These are phyloP conservation scores for Cordia subcordata DNA, from an alignment of 257 asterid species.

Conservation along the genomic window DNA sequence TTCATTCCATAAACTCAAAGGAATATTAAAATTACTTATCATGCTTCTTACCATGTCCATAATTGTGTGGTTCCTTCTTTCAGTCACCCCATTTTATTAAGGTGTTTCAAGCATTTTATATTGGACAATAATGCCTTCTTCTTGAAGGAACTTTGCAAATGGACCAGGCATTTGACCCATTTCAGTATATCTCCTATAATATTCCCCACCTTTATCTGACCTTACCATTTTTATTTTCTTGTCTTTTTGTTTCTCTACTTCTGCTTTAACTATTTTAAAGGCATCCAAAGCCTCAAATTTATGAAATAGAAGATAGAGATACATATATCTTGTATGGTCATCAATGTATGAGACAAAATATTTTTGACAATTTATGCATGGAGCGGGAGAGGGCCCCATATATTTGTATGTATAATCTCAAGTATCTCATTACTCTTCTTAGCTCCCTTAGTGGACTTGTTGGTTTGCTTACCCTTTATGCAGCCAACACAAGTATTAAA, in stretches of 20 bases:
- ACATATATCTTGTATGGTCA: conserved; percentile 8
- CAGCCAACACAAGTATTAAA: no score
- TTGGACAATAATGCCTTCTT: background rate
- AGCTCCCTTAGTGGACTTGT: background rate
- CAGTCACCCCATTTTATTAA: background rate
- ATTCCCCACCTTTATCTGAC: conserved; percentile 12
- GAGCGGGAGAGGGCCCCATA: background rate
- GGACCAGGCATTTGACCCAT: background rate
- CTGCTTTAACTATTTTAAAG: conserved; percentile 4
- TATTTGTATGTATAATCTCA: background rate
- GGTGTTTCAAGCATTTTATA: background rate
- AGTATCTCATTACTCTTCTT: background rate
- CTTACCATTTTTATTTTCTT: conserved; percentile 11
- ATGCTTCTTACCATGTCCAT: no score
- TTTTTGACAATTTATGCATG: background rate
- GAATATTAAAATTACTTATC: no score
- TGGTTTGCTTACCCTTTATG: conserved; percentile 1
- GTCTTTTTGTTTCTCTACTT: conserved; percentile 9
- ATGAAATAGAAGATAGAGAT: conserved; percentile 7
- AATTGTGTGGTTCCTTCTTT: background rate
- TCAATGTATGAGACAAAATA: conserved; percentile 10
- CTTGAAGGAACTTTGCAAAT: background rate
- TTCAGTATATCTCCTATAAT: conserved; percentile 2
- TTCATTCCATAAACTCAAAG: no score
- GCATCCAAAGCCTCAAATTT: conserved; percentile 1